Evolutionary conservation across 2,329 filamentous ascomycete species (phyloP).

Genomic region (Fusarium camptoceras): DNA sequence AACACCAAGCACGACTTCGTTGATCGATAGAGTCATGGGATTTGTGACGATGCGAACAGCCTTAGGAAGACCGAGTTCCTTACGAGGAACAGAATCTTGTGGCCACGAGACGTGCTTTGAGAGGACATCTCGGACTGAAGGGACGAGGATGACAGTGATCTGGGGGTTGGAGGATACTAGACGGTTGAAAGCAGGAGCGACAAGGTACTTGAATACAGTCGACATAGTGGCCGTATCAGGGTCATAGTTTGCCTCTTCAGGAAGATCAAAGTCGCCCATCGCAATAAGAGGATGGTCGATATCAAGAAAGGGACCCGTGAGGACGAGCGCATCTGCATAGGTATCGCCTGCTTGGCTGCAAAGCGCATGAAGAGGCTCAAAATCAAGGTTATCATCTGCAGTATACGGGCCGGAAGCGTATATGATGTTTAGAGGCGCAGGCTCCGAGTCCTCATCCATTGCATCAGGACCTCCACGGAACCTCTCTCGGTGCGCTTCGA

Average conservation of each 20-base stretch:
- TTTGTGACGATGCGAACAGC: conserved; percentile 84
- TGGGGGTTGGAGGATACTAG: conserved; percentile 77
- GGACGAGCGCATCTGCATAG: conserved; percentile 81
- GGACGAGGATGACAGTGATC: conserved; percentile 84
- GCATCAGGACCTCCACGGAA: conserved; percentile 73
- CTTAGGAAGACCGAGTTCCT: conserved; percentile 83
- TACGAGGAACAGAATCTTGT: conserved; percentile 69
- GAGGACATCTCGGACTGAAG: conserved; percentile 84
- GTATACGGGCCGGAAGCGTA: conserved; percentile 91
- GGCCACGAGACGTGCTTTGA: conserved; percentile 90
- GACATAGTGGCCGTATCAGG: conserved; percentile 83
- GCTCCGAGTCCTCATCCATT: conserved; percentile 64
- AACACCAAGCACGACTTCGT: conserved; percentile 85
- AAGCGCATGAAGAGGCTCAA: conserved; percentile 84
- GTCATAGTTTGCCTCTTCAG: conserved; percentile 73
- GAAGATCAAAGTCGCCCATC: conserved; percentile 81
- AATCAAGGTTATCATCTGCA: conserved; percentile 90
- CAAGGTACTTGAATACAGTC: conserved; percentile 84
- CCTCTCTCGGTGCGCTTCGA: conserved; percentile 77
- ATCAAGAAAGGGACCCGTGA: conserved; percentile 91
- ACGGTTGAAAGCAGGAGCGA: conserved; percentile 77
- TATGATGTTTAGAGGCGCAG: conserved; percentile 79
- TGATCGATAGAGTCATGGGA: conserved; percentile 88
- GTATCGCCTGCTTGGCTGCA: conserved; percentile 80
- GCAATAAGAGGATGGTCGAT: conserved; percentile 90